Evolutionary conservation across 768 basidiomycete genomes (phyloP), one percentile per base, ranked within the genome.

Genomic region (Leccinum longicurvipes): DNA sequence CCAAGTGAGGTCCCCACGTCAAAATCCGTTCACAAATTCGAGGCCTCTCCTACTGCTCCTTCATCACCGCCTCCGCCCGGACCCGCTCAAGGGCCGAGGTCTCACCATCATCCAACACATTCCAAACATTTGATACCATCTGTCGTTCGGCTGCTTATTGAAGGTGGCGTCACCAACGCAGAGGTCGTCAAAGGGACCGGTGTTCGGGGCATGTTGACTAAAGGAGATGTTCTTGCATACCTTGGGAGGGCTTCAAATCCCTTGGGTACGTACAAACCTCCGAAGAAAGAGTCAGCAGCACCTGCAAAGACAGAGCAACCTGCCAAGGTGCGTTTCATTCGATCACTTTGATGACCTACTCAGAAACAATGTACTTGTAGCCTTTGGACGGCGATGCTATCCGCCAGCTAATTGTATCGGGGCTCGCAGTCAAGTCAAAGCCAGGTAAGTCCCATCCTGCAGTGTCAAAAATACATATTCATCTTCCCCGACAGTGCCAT

Each of bases 131-230:
- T 97, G 31, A 91, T 98, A 75, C 96, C 96, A 7, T 96, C 93
- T 31, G 96, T 98, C 2, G 73, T 85, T 42, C 88, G 95, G 53
- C 78, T 96, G 15, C 72, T 82, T n/a, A 80, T 89, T 57, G 72
- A 90, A 64, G 64, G 70, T 34, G 74, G 72, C 49, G 75, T 93
- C 59, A 63, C 75, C 6, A 79, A 86, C 58, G 74, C 82, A 23
- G 81, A 82, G 50, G 76, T 77, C 53, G 89, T 99, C 68, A 87
- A 86, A 59, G 94, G 90, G 6, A 96, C 93, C 3, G 96, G 96
- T 48, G 78, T 91, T 51, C 81, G 90, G 34, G 96, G 97, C 14
- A 95, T 94, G 88, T 71, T 98, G 57, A 98, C 95, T 47, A 98
- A 98, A 72, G 97, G 97, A 11, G 96, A 99, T 67, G 87, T 98